Evolutionary conservation across 163 green algal genomes (phyloP).

Genomic region (Smithsoniella earleae): DNA sequence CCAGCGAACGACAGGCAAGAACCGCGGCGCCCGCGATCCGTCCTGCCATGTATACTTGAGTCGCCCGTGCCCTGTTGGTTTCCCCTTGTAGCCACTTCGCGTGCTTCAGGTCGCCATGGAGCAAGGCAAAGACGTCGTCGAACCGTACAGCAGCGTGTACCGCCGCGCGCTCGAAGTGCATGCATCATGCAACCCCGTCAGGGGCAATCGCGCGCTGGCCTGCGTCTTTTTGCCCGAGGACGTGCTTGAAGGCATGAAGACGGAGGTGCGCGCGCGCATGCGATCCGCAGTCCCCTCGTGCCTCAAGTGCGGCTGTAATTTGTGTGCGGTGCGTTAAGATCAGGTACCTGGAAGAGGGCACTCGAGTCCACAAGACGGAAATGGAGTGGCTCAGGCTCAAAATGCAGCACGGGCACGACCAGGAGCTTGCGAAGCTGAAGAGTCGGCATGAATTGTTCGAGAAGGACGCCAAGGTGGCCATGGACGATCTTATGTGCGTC

Average conservation of each 20-base stretch:
- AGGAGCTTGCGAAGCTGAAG: background rate
- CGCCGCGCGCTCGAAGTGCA: background rate
- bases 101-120: background rate
- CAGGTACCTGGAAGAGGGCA: conserved; percentile 6
- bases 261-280: background rate
- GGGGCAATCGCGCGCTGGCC: conserved; percentile 17
- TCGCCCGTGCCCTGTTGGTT: too few relatives aligned
- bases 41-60: too few relatives aligned
- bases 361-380: conserved; percentile 10
- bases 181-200: background rate
- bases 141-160: background rate
- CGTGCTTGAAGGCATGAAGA: background rate
- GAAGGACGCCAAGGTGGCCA: conserved; percentile 9
- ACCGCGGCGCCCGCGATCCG: too few relatives aligned
- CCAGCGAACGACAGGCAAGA: background rate
- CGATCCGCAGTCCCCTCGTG: too few relatives aligned
- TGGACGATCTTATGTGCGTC: conserved; percentile 24
- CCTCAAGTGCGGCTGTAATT: too few relatives aligned
- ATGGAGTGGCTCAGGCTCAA: conserved; percentile 20
- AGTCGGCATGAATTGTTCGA: background rate
- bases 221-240: conserved; percentile 8
- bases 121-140: background rate
- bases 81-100: too few relatives aligned
- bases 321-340: too few relatives aligned
- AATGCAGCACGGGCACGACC: conserved; percentile 27